Evolutionary conservation across 2,329 filamentous ascomycete species (phyloP).

Genomic region (Stachybotrys chartarum): DNA sequence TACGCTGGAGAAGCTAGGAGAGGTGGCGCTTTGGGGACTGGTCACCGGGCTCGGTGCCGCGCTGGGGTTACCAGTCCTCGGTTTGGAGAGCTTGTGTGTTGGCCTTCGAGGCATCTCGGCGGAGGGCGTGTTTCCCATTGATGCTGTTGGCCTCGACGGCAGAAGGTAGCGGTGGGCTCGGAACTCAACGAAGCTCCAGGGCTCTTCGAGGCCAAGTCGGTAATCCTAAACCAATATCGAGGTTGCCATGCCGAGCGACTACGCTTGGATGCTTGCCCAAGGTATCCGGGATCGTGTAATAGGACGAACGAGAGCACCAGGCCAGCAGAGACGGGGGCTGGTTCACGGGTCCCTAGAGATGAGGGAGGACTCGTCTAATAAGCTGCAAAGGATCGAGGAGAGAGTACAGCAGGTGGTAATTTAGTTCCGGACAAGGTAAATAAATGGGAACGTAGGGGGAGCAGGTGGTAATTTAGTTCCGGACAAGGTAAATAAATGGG

Average conservation of each 20-base stretch:
- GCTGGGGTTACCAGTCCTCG: slow-evolving; percentile 27
- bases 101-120: slow-evolving; percentile 30
- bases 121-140: slow-evolving; percentile 46
- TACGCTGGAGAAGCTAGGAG: slow-evolving; percentile 20
- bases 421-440: neutral
- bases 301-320: neutral
- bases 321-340: neutral
- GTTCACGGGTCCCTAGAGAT: neutral
- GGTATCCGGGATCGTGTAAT: neutral
- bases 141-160: neutral
- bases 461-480: too few species aligned
- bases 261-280: neutral
- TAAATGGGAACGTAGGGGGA: neutral
- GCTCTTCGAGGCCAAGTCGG: neutral
- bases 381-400: neutral
- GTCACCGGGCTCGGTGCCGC: neutral
- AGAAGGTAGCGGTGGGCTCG: slow-evolving; percentile 7
- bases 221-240: neutral
- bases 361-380: neutral
- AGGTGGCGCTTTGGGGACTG: slow-evolving; percentile 3
- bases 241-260: neutral
- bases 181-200: neutral
- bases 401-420: neutral
- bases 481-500: too few species aligned
- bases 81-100: slow-evolving; percentile 46